These are phyloP conservation scores for Penicillium atrosanguineum DNA, from an alignment of 495 filamentous ascomycete species.

Conservation along the genomic window DNA sequence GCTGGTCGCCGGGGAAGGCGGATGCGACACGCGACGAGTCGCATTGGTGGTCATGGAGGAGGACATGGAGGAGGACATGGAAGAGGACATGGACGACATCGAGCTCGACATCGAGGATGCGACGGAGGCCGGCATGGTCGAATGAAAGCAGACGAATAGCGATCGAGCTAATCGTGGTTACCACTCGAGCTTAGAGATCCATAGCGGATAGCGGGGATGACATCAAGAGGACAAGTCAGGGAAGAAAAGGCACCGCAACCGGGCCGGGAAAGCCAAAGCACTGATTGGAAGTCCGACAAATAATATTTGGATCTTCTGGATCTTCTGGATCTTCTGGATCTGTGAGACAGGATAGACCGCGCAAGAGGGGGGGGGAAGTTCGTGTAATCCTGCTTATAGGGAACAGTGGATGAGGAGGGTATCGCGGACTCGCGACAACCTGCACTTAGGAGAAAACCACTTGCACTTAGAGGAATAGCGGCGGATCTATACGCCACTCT, in stretches of 20 bases:
- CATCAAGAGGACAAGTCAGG: conserved; percentile 1
- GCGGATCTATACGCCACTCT: conserved; percentile 18
- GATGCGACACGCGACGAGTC: conserved; percentile 25
- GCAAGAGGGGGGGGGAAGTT: not conserved
- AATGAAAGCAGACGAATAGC: not conserved
- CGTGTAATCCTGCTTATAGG: conserved; percentile 42
- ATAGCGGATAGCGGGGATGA: conserved; percentile 10
- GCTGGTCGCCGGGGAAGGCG: conserved; percentile 16
- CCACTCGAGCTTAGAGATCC: conserved; percentile 2
- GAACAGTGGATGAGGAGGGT: conserved; percentile 21
- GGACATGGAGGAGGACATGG: conserved; percentile 9
- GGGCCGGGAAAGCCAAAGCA: not conserved
- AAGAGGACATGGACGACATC: not conserved
- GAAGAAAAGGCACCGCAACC: not conserved
- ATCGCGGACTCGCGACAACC: conserved; percentile 45
- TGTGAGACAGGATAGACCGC: not conserved
- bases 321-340: not conserved
- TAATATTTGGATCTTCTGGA: not conserved
- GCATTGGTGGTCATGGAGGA: conserved; percentile 13
- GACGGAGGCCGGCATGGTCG: not conserved
- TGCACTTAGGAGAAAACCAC: conserved; percentile 67
- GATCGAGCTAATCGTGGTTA: not conserved
- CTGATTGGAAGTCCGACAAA: not conserved
- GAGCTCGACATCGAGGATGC: not conserved
- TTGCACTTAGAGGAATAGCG: conserved; percentile 29